Evolutionary conservation across 352 stramenopile genomes (phyloP).

Genomic region (Pythium utonaiense): DNA sequence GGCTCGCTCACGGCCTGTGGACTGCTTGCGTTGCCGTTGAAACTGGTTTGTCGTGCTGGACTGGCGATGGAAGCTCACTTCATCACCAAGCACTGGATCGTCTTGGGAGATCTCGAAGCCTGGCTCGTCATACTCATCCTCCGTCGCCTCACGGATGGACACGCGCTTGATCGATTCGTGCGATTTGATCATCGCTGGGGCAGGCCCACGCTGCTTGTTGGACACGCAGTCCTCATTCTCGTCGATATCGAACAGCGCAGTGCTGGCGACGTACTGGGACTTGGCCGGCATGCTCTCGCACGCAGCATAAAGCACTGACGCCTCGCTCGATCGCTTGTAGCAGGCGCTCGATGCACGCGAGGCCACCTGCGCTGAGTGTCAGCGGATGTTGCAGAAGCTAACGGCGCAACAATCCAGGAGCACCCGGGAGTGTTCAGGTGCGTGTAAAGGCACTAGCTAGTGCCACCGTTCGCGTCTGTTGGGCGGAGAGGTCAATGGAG

Average conservation of each 20-base stretch:
- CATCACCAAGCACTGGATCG: slow-evolving; percentile 15
- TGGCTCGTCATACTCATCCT: neutral
- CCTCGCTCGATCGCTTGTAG: no score
- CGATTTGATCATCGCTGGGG: neutral
- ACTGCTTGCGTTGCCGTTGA: neutral
- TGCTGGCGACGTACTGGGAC: slow-evolving; percentile 13
- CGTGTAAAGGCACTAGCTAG: neutral
- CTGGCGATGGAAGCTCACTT: slow-evolving; percentile 15
- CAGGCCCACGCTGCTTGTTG: neutral
- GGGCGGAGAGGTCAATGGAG: no score
- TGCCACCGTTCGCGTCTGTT: no score
- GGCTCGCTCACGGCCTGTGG: slow-evolving; percentile 2
- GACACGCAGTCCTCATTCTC: slow-evolving; percentile 11
- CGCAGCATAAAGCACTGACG: neutral
- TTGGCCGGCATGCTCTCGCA: slow-evolving; percentile 11
- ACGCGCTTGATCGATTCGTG: slow-evolving; percentile 10
- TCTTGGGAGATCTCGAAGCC: slow-evolving; percentile 11
- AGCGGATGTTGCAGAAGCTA: neutral
- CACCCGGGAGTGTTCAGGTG: neutral
- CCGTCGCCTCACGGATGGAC: slow-evolving; percentile 8
- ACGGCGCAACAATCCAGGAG: neutral
- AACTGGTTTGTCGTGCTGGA: slow-evolving; percentile 13
- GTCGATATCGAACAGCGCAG: slow-evolving; percentile 23
- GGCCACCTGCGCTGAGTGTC: no score
- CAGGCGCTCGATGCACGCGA: no score